Base-by-base conservation (phyloP, 2,329 filamentous ascomycete species). In the Trichophyton verrucosum region DNA sequence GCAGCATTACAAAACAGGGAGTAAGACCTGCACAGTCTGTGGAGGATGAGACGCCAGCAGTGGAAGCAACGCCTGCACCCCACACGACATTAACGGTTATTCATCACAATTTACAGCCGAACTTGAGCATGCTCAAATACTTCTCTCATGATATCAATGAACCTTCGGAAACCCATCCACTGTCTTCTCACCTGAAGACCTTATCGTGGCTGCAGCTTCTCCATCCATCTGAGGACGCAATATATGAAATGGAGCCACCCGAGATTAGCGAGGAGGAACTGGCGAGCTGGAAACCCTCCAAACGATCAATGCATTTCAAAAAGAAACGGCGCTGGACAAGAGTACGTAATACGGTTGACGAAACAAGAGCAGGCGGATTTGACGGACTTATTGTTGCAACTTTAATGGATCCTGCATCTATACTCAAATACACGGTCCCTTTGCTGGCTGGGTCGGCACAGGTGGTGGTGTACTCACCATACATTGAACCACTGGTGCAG, bases 201-300 rank as follows among this genome's bases (percentile, higher is more conserved):
- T 78, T 97, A 33, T 92, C 89, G 30, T 99, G 92, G 91, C 82
- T 99, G 1, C 92, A 97, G 74, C 83, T 99, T 3, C 77, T 96
- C 15, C 81, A 87, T 24, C 94, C 94, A 0, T 76, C 82, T 40
- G 77, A 84, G 33, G 94, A 97, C 72, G 80, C 82, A 0, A 83
- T 87, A 3, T 96, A 95, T 74, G 80, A 82, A 27, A 38, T 42
- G 36, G 81, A 86, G 59, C 87, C 90, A 0, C 78, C 83, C 0
- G 70, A 76, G 0, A 77, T 86, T 0, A 68, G 84, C 0, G 77
- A 84, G 0, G 82, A 85, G 15, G 80, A 82, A 24, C 77, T 97
- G 1, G 77, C 82, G 0, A 76, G 80, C 1, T 85, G 87, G 82
- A 97, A 96, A 75, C 82, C 86, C 13, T 90, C 86, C 64, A 91